Evolutionary conservation across 352 stramenopile species (phyloP), one percentile per base, ranked within the genome.

Genomic region (Globisporangium rhizosaccharum): DNA sequence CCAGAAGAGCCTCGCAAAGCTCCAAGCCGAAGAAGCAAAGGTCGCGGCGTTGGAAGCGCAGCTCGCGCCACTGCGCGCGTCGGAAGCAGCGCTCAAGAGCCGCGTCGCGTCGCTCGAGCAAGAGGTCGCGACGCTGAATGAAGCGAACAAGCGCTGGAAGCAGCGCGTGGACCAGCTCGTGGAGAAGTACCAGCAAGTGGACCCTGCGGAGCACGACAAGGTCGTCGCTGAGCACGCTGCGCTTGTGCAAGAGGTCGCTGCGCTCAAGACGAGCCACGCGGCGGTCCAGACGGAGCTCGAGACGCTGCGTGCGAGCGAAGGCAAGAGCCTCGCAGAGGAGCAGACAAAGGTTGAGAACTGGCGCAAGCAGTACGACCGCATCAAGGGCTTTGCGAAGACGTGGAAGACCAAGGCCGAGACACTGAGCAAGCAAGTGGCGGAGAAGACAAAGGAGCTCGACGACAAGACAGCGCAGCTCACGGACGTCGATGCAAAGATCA

Each of bases 141-240:
- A 86, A 30, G 74, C 79, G 15, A 91, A 88, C 67, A 84, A 79
- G 60, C 71, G 77, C 36, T 92, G 83, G 83, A 92, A 92, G 59
- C 66, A 80, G 44, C 81, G 83, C 11, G 80, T 92, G n/a, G 77
- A 90, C 50, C 83, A 90, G 57, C 36, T 92, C 56, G 79, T 90
- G 20, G 83, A 92, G 54, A 92, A 92, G 62, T 90, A 90, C 50
- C 81, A 92, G 53, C 83, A 92, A 56, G 57, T 92, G 44, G 83
- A 92, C 44, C 83, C 83, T 0, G 79, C 62, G 1, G 83, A 90
- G 56, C 68, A 88, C 52, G 83, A 90, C 42, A 83, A 85, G 62
- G 69, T 92, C 11, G 73, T 82, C 33, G 62, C 68, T 10, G 83
- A 92, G 41, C 82, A 79, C 28, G 77, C 82, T 49, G 63, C 73